phyloP scores from a whole-genome alignment of 495 filamentous ascomycete species.

The Bathelium albidoporum region DNA sequence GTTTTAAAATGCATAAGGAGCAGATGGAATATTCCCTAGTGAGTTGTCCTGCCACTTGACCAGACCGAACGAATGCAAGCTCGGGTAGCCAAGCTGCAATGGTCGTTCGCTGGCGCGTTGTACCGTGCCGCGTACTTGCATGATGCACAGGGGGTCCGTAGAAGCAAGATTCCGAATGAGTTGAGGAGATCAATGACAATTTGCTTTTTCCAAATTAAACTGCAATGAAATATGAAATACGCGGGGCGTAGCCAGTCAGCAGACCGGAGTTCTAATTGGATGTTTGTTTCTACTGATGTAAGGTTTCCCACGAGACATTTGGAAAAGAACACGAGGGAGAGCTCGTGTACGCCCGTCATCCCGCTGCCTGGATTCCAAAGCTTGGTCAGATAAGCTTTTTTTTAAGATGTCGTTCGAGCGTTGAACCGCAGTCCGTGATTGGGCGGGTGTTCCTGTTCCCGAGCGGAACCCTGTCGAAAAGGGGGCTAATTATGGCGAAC shows the following conservation, averaged over 20 bases:
- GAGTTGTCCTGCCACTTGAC: too few relatives aligned
- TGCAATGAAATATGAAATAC: not conserved
- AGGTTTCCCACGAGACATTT: not conserved
- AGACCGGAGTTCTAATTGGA: not conserved
- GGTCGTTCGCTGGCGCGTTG: too few relatives aligned
- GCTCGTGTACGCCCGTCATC: not conserved
- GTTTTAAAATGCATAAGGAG: not conserved
- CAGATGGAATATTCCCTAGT: not conserved
- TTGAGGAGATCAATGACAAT: too few relatives aligned
- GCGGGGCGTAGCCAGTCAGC: too few relatives aligned
- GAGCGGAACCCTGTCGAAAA: not conserved
- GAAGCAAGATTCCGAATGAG: too few relatives aligned
- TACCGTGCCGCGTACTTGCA: too few relatives aligned
- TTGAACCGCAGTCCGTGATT: not conserved
- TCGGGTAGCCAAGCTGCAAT: too few relatives aligned
- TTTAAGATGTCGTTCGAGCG: not conserved
- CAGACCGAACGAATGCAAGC: too few relatives aligned
- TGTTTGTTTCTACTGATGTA: not conserved
- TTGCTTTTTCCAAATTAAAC: too few relatives aligned
- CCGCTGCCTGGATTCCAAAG: not conserved
- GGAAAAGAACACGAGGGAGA: too few relatives aligned
- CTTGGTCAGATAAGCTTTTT: constrained; percentile 3
- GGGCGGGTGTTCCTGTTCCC: not conserved
- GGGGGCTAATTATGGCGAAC: not conserved
- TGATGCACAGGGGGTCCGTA: too few relatives aligned